Evolutionary conservation across 164 flowering plant species (phyloP).

Genomic region (Saururus chinensis): DNA sequence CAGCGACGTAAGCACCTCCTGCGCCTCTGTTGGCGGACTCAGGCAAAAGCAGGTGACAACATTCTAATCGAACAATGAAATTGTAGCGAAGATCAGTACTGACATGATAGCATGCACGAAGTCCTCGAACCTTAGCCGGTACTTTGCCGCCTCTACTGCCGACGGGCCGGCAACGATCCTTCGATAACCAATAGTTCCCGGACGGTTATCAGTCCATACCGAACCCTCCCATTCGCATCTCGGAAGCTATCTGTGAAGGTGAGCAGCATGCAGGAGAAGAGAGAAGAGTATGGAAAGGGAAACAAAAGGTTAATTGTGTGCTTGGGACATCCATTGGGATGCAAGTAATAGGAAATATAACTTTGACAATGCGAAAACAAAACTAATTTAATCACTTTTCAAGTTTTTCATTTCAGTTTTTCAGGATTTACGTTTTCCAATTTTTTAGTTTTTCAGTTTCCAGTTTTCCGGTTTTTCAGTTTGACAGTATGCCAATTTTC

Average conservation of each 20-base stretch:
- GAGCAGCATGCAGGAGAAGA: slow-evolving; percentile 38
- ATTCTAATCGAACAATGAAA: slow-evolving; percentile 53
- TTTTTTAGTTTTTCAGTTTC: no score
- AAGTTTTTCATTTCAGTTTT: no score
- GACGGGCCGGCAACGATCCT: slow-evolving; percentile 13
- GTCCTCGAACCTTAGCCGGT: slow-evolving; percentile 36
- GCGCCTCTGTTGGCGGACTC: slow-evolving; percentile 30
- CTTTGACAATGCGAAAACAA: no score
- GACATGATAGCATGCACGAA: slow-evolving; percentile 50
- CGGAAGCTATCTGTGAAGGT: slow-evolving; percentile 63
- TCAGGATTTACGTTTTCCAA: no score
- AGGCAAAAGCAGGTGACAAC: slow-evolving; percentile 53
- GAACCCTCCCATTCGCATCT: slow-evolving; percentile 45
- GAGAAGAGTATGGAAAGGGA: no score
- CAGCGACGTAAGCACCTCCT: slow-evolving; percentile 32
- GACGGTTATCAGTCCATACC: slow-evolving; percentile 48
- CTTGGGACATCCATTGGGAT: no score
- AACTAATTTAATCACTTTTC: no score
- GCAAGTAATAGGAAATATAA: no score
- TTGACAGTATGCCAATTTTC: no score
- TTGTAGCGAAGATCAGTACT: slow-evolving; percentile 43
- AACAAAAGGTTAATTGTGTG: no score
- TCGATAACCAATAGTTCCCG: slow-evolving; percentile 58
- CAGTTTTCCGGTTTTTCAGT: no score
- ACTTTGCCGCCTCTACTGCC: slow-evolving; percentile 25